These are phyloP conservation scores for Starmerella floricola DNA, from an alignment of 805 yeast genomes.

Conservation along the genomic window DNA sequence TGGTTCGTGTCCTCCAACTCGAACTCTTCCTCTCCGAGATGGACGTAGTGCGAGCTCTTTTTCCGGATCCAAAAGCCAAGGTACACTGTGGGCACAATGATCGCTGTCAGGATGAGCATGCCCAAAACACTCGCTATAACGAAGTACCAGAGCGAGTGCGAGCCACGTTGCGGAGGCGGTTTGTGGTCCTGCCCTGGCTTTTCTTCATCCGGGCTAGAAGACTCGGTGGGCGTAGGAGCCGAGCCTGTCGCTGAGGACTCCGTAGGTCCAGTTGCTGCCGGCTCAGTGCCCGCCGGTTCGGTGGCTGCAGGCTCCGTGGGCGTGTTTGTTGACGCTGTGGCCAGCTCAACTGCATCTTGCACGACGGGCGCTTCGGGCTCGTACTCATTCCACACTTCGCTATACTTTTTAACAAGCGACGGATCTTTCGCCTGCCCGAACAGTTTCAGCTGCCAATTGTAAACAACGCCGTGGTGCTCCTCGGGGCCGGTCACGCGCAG, in stretches of 20 bases:
- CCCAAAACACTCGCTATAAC: slow-evolving; percentile 9
- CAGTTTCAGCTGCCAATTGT: slow-evolving; percentile 62
- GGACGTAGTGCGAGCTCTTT: slow-evolving; percentile 3
- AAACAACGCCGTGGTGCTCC: slow-evolving; percentile 32
- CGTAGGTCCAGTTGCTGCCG: background rate
- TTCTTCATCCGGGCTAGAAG: background rate
- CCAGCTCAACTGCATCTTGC: slow-evolving; percentile 3
- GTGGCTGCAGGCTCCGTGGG: background rate
- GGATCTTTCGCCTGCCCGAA: slow-evolving; percentile 73
- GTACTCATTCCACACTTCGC: slow-evolving; percentile 23
- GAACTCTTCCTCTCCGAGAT: slow-evolving; percentile 14
- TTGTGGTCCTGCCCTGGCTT: background rate
- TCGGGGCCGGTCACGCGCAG: slow-evolving; percentile 44
- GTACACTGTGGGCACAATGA: slow-evolving; percentile 7
- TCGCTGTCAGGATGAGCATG: slow-evolving; percentile 2
- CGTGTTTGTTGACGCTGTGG: too few species aligned
- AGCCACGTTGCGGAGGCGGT: background rate
- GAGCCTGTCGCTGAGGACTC: background rate
- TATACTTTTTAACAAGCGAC: slow-evolving; percentile 43
- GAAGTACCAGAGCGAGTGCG: slow-evolving; percentile 13
- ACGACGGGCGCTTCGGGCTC: slow-evolving; percentile 13
- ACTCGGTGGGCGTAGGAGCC: background rate
- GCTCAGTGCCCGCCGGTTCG: background rate
- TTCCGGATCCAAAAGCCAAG: background rate
- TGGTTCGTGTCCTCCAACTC: slow-evolving; percentile 16